These are phyloP conservation scores for Russula vinacea DNA, from an alignment of 768 basidiomycete species.

Conservation along the genomic window DNA sequence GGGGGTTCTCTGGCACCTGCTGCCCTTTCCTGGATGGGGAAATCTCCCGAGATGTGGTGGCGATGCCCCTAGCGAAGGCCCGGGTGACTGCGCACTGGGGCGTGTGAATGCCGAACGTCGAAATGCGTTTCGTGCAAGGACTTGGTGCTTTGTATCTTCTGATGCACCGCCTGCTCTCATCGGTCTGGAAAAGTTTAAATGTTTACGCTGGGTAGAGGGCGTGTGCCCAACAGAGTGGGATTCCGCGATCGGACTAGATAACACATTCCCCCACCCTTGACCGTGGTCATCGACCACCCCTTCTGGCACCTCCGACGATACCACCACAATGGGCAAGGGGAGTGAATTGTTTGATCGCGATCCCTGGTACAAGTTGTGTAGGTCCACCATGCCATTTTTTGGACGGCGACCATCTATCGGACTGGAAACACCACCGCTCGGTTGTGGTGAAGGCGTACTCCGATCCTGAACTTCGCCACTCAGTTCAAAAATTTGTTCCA, in stretches of 20 bases:
- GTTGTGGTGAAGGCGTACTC: neutral
- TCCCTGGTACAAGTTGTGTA: constrained; percentile 26
- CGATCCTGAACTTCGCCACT: neutral
- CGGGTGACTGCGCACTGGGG: constrained; percentile 14
- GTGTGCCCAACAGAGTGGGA: constrained; percentile 36
- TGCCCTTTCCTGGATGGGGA: constrained; percentile 21
- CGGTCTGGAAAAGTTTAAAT: constrained; percentile 64
- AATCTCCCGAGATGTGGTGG: constrained; percentile 4
- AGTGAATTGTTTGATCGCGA: constrained; percentile 21
- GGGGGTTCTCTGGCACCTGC: neutral
- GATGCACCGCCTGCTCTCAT: constrained; percentile 46
- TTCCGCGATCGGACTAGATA: constrained; percentile 32
- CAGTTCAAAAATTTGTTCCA: neutral
- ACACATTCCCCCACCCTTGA: constrained; percentile 11
- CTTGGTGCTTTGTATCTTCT: constrained; percentile 42
- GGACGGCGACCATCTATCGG: neutral
- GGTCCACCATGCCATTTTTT: constrained; percentile 22
- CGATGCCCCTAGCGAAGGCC: constrained; percentile 10
- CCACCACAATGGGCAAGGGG: constrained; percentile 50
- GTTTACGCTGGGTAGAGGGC: constrained; percentile 46
- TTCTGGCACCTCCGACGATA: constrained; percentile 44
- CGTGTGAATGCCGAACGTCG: constrained; percentile 20
- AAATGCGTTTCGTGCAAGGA: constrained; percentile 59
- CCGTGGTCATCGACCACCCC: constrained; percentile 6
- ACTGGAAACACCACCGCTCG: neutral